These are phyloP conservation scores for Avena eriantha DNA, from an alignment of 176 grass and related monocot species.

Conservation along the genomic window DNA sequence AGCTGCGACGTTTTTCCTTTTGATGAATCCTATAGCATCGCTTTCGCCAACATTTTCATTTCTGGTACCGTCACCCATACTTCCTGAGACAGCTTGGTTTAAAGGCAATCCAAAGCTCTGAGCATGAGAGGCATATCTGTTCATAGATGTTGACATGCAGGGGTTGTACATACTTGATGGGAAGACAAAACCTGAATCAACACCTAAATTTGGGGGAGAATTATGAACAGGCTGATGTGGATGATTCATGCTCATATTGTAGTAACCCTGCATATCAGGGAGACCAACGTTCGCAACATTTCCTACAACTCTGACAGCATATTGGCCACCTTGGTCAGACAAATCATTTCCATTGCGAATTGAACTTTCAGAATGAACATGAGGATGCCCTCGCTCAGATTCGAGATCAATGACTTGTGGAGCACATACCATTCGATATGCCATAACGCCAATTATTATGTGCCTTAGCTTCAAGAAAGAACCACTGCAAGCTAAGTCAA, in stretches of 20 bases:
- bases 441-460: conserved; percentile 60
- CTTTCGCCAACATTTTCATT: conserved; percentile 58
- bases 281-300: conserved; percentile 46
- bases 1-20: conserved; percentile 61
- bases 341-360: conserved; percentile 43
- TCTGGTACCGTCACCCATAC: conserved; percentile 53
- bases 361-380: conserved; percentile 40
- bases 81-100: conserved; percentile 51
- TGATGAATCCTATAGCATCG: conserved; percentile 53
- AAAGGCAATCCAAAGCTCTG: conserved; percentile 52
- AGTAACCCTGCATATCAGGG: conserved; percentile 49
- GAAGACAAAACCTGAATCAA: conserved; percentile 54
- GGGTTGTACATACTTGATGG: conserved; percentile 59
- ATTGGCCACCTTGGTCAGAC: conserved; percentile 46
- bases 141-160: conserved; percentile 53
- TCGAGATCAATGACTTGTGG: conserved; percentile 64
- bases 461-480: conserved; percentile 53
- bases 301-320: conserved; percentile 51
- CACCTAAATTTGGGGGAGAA: conserved; percentile 44
- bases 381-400: conserved; percentile 53
- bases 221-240: conserved; percentile 54
- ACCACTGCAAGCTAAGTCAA: conserved; percentile 54
- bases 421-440: conserved; percentile 58
- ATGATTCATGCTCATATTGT: conserved; percentile 49
- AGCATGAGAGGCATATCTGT: conserved; percentile 52